These are phyloP conservation scores for Leishmania braziliensis DNA, from an alignment of 208 protist species.

Conservation along the genomic window DNA sequence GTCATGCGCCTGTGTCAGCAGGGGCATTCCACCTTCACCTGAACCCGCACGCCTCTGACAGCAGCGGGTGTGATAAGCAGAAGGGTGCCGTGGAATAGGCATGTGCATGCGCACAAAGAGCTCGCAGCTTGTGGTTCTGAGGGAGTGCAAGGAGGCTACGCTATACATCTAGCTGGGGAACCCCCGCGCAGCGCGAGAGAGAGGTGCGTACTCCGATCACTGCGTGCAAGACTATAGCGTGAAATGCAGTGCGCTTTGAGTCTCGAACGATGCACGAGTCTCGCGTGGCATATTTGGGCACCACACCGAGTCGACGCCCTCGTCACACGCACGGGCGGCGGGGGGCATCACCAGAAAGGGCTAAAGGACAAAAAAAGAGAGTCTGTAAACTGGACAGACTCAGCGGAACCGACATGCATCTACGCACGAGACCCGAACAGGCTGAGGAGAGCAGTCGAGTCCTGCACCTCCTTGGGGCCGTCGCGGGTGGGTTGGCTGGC, in stretches of 20 bases:
- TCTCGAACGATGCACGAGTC: neutral
- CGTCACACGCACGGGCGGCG: neutral
- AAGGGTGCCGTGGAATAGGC: neutral
- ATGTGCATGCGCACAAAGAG: neutral
- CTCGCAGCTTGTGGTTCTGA: neutral
- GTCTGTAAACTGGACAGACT: neutral
- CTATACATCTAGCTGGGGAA: neutral
- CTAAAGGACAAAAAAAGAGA: neutral
- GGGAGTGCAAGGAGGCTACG: neutral
- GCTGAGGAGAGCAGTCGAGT: conserved; percentile 34
- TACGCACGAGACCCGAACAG: conserved; percentile 72
- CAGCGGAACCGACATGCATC: conserved; percentile 12
- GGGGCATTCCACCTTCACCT: neutral
- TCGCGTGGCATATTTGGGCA: neutral
- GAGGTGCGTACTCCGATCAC: neutral
- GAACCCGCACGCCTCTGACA: neutral
- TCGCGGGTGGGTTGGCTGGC: conserved; percentile 29
- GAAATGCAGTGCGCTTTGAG: neutral
- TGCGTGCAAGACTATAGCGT: neutral
- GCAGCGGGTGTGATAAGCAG: neutral
- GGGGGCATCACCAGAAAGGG: neutral
- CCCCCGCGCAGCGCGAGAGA: neutral
- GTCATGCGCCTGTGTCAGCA: neutral
- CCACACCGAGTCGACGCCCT: neutral
- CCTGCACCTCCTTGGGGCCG: conserved; percentile 15